Evolutionary conservation across 169 alveolate genomes (phyloP).

Genomic region (Eimeria falciformis): DNA sequence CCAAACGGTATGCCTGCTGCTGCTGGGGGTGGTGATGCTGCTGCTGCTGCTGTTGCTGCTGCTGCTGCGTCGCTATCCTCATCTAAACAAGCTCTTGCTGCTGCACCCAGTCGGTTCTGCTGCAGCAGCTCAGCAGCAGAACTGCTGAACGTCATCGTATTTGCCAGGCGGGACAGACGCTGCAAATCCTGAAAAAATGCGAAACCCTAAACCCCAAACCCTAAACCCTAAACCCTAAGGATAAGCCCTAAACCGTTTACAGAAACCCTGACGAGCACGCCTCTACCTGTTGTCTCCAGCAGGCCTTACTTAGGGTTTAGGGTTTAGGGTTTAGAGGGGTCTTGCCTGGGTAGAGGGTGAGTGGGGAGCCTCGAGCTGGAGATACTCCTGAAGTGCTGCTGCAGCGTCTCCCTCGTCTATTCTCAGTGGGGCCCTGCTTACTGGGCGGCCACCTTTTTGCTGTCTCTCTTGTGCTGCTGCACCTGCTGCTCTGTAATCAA

Average conservation of each 20-base stretch:
- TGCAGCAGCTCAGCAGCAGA: slow-evolving; percentile 36
- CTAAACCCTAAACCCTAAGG: slow-evolving; percentile 54
- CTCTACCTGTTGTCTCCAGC: no score
- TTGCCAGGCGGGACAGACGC: slow-evolving; percentile 7
- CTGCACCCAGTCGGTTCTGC: slow-evolving; percentile 40
- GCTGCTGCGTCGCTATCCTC: slow-evolving; percentile 37
- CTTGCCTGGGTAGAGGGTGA: background rate
- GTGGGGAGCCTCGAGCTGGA: slow-evolving; percentile 19
- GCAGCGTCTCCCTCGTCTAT: slow-evolving; percentile 13
- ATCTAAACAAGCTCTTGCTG: slow-evolving; percentile 3
- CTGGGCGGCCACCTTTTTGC: background rate
- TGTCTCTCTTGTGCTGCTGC: slow-evolving; percentile 23
- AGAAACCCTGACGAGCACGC: no score
- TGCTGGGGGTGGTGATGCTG: background rate
- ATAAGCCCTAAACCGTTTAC: no score
- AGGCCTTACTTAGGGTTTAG: background rate
- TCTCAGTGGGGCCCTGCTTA: background rate
- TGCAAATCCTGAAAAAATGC: slow-evolving; percentile 28
- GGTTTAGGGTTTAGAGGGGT: background rate
- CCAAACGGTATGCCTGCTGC: background rate
- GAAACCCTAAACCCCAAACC: slow-evolving; percentile 35
- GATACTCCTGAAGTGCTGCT: slow-evolving; percentile 11
- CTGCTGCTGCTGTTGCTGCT: background rate
- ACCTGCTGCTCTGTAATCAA: slow-evolving; percentile 2
- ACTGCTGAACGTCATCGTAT: background rate